Evolutionary conservation across 306 rosid species (phyloP).

Genomic region (Medicago arabica): DNA sequence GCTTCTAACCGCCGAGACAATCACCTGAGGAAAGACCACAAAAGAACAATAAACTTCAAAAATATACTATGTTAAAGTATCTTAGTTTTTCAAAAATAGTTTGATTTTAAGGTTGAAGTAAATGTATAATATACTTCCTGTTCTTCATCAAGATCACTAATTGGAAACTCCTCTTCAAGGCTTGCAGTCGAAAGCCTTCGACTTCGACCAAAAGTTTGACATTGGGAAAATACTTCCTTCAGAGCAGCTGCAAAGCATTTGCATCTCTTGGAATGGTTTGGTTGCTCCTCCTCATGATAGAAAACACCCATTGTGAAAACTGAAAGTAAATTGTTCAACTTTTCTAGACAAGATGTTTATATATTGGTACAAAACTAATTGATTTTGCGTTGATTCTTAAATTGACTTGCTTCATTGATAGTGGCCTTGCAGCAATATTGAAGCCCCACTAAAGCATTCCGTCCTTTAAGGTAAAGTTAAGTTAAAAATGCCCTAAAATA

Average conservation of each 20-base stretch:
- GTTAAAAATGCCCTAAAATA: slow-evolving; percentile 49
- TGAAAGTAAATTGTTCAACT: slow-evolving; percentile 23
- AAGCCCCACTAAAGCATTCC: slow-evolving; percentile 48
- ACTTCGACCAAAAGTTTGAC: slow-evolving; percentile 52
- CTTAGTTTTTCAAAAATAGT: slow-evolving; percentile 1
- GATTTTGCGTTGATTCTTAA: slow-evolving; percentile 43
- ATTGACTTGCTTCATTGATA: slow-evolving; percentile 59
- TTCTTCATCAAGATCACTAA: slow-evolving; percentile 72
- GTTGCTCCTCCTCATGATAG: slow-evolving; percentile 74
- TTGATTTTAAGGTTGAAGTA: slow-evolving; percentile 17
- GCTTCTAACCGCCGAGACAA: slow-evolving; percentile 75
- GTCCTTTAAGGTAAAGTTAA: slow-evolving; percentile 85
- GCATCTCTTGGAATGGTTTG: slow-evolving; percentile 62
- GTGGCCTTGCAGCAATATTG: slow-evolving; percentile 68
- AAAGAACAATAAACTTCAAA: neutral
- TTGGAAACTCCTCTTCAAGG: slow-evolving; percentile 58
- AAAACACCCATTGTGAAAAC: slow-evolving; percentile 65
- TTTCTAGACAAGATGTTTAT: slow-evolving; percentile 37
- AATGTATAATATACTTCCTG: slow-evolving; percentile 56
- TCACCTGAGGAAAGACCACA: slow-evolving; percentile 52
- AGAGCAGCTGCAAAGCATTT: slow-evolving; percentile 57
- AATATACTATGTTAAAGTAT: neutral
- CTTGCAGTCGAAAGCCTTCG: slow-evolving; percentile 47
- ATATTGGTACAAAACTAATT: slow-evolving; percentile 33
- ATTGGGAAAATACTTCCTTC: slow-evolving; percentile 65